A percentile compares a stretch with the other conserved stretches of the same genome.
Evolutionary conservation across 2,329 filamentous ascomycete species (phyloP).

Genomic region (Neofusicoccum sp.): DNA sequence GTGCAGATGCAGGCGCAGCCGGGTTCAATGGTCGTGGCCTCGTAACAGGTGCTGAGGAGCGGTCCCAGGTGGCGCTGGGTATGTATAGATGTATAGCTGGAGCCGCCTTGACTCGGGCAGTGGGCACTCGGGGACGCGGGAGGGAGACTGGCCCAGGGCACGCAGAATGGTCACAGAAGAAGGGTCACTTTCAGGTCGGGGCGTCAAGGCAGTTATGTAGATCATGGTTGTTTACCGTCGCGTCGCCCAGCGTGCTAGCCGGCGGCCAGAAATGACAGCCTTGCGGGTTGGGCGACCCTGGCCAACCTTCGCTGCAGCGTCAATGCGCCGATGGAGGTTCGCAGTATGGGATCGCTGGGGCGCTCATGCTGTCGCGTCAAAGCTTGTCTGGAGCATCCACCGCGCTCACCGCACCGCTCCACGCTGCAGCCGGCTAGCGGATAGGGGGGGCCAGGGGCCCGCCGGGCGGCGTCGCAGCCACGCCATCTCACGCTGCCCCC

Average conservation of each 20-base stretch:
- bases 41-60: conserved; percentile 14
- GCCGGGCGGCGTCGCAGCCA: conserved; percentile 2
- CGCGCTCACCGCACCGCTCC: conserved; percentile 18
- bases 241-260: conserved; percentile 25
- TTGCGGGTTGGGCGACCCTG: conserved; percentile 28
- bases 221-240: conserved; percentile 26
- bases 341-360: conserved; percentile 29
- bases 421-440: conserved; percentile 11
- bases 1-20: conserved; percentile 13
- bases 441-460: conserved; percentile 6
- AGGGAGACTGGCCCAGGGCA: conserved; percentile 24
- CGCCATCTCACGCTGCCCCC: neutral
- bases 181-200: conserved; percentile 18
- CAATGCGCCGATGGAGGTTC: conserved; percentile 16
- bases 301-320: conserved; percentile 20
- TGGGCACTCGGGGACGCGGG: conserved; percentile 16
- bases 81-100: conserved; percentile 20
- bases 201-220: conserved; percentile 32
- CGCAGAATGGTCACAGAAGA: conserved; percentile 19
- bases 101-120: conserved; percentile 13
- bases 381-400: conserved; percentile 28
- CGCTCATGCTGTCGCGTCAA: conserved; percentile 27
- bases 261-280: conserved; percentile 32
- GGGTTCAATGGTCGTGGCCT: conserved; percentile 9
- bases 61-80: conserved; percentile 5